Conservation (phyloP, 1,284 basidiomycete species). For the Garcileccinum viscosum region DNA sequence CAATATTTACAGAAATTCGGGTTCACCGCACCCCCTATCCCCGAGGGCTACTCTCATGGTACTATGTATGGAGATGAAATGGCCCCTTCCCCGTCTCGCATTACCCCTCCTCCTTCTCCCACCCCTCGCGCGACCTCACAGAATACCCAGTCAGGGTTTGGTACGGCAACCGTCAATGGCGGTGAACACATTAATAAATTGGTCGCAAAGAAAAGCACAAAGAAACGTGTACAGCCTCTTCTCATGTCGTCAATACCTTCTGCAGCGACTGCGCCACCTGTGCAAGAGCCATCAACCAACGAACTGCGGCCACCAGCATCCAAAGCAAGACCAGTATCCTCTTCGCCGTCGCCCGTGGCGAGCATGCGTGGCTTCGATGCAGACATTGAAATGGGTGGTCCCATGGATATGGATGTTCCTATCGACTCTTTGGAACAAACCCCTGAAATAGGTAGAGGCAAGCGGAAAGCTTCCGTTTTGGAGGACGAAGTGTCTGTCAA, state of each 20-base stretch:
- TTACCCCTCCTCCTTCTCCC: constrained; percentile 58
- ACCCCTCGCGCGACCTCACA: constrained; percentile 39
- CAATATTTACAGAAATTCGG: constrained; percentile 82
- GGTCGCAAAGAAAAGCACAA: constrained; percentile 75
- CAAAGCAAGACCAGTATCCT: constrained; percentile 27
- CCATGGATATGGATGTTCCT: constrained; percentile 42
- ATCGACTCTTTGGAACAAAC: constrained; percentile 40
- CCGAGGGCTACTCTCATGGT: constrained; percentile 70
- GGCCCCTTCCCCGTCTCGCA: constrained; percentile 39
- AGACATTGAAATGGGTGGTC: constrained; percentile 37
- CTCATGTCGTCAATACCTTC: constrained; percentile 47
- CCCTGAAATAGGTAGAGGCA: constrained; percentile 44
- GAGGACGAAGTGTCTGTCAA: constrained; percentile 57
- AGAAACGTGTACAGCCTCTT: constrained; percentile 69
- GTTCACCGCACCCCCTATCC: constrained; percentile 68
- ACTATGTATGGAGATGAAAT: constrained; percentile 36
- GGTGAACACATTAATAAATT: constrained; percentile 73
- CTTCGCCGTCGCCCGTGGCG: constrained; percentile 33
- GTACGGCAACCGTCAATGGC: constrained; percentile 41
- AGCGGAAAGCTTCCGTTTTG: constrained; percentile 54
- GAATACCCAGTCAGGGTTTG: constrained; percentile 46
- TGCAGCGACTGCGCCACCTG: constrained; percentile 35
- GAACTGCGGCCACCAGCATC: constrained; percentile 26
- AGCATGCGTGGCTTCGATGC: constrained; percentile 41
- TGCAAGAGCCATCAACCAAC: constrained; percentile 15